Evolutionary conservation across 345 rosid genomes (phyloP).

Genomic region (Pugionium dolabratum): DNA sequence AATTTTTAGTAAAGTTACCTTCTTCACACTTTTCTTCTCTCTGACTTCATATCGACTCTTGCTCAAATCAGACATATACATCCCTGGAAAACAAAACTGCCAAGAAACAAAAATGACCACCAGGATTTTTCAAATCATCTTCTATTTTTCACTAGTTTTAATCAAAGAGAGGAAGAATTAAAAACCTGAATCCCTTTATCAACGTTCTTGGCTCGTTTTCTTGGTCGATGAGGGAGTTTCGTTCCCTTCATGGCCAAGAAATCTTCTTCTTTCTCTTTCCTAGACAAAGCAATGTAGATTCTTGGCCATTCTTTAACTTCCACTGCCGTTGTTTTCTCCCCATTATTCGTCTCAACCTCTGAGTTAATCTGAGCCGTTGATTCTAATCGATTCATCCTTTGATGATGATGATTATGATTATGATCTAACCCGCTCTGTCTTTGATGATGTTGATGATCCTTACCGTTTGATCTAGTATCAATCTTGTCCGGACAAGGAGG

Average conservation of each 20-base stretch:
- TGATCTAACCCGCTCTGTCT: conserved; percentile 46
- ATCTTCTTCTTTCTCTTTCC: conserved; percentile 75
- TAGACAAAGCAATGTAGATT: conserved; percentile 54
- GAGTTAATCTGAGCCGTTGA: conserved; percentile 37
- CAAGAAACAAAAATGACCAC: conserved; percentile 15
- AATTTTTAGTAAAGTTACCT: conserved; percentile 44
- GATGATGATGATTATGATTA: conserved; percentile 14
- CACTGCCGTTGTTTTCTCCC: conserved; percentile 38
- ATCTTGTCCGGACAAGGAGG: conserved; percentile 51
- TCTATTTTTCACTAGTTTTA: background rate
- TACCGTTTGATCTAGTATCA: conserved; percentile 47
- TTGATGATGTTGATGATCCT: conserved; percentile 37
- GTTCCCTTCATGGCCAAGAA: conserved; percentile 71
- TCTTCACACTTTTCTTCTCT: conserved; percentile 73
- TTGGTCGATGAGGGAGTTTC: conserved; percentile 68
- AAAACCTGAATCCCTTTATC: conserved; percentile 39
- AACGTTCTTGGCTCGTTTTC: conserved; percentile 65
- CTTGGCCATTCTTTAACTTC: conserved; percentile 60
- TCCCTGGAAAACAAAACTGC: conserved; percentile 78
- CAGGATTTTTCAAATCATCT: background rate
- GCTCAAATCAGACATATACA: conserved; percentile 67
- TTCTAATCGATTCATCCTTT: conserved; percentile 42
- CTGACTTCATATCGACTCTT: conserved; percentile 71
- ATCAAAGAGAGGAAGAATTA: conserved; percentile 28
- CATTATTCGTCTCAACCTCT: conserved; percentile 30